These are phyloP conservation scores for Phaeotremella fagi DNA, from an alignment of 768 basidiomycete species.

Conservation along the genomic window DNA sequence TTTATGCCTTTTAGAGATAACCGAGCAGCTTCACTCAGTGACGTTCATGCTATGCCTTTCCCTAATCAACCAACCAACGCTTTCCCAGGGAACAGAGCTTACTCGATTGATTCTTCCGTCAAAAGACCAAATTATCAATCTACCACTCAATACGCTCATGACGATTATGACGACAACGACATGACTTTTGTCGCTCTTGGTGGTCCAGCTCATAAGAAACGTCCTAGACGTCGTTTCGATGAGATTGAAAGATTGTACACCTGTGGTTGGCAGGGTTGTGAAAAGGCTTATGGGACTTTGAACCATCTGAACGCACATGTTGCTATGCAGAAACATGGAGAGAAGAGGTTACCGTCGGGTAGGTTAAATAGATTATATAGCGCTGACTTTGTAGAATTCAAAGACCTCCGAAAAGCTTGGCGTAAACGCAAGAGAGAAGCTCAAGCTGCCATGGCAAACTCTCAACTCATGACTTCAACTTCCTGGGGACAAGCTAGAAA, in stretches of 20 bases:
- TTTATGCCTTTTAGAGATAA: conserved; percentile 20
- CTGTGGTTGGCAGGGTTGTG: conserved; percentile 60
- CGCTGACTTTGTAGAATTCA: conserved; percentile 68
- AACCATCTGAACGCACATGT: conserved; percentile 98
- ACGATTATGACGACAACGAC: not conserved
- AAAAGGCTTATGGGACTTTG: conserved; percentile 86
- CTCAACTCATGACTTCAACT: conserved; percentile 6
- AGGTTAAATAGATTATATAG: conserved; percentile 45
- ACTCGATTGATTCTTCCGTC: conserved; percentile 9
- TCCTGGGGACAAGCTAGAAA: conserved; percentile 1
- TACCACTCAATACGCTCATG: conserved; percentile 1
- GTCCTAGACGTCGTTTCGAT: conserved; percentile 55
- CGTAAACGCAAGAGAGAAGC: conserved; percentile 84
- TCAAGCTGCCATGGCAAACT: conserved; percentile 26
- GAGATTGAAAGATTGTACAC: conserved; percentile 92
- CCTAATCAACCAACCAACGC: not conserved
- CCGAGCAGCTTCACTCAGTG: conserved; percentile 4
- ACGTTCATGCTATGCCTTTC: not conserved
- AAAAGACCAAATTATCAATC: not conserved
- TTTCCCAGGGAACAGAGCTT: conserved; percentile 18
- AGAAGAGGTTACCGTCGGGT: conserved; percentile 86
- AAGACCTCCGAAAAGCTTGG: conserved; percentile 95
- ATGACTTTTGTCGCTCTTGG: conserved; percentile 28
- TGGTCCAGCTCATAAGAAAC: conserved; percentile 46
- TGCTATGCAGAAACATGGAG: conserved; percentile 94